Conservation (phyloP, 202 grass and related monocot species). For the Schoenoplectus tabernaemontani region DNA sequence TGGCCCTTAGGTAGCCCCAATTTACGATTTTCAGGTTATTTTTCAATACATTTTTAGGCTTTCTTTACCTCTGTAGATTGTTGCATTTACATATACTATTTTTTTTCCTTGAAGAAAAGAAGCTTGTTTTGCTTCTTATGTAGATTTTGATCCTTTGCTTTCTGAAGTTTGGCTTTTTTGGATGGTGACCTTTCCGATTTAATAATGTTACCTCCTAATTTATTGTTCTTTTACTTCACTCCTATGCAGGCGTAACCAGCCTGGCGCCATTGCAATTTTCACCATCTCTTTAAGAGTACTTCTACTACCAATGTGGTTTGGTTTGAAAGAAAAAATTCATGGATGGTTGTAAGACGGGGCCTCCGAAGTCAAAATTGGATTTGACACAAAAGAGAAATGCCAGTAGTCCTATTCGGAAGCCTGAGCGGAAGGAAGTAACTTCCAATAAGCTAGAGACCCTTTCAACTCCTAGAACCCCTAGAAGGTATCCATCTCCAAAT, state of each 20-base stretch:
- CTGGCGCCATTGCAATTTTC: not conserved
- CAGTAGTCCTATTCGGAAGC: constrained; percentile 20
- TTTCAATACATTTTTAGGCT: constrained; percentile 13
- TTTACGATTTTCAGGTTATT: constrained; percentile 4
- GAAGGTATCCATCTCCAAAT: constrained; percentile 65
- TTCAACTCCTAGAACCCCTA: constrained; percentile 28
- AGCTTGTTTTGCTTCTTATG: not conserved
- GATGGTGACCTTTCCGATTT: constrained; percentile 1
- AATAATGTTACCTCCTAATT: not conserved
- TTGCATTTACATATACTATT: not conserved
- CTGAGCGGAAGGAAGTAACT: constrained; percentile 17
- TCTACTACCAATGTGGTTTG: constrained; percentile 27
- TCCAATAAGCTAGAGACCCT: constrained; percentile 27
- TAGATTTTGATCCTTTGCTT: constrained; percentile 5
- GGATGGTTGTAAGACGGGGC: constrained; percentile 46
- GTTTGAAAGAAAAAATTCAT: constrained; percentile 11
- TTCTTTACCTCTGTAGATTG: not conserved
- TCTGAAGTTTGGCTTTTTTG: not conserved
- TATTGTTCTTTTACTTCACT: constrained; percentile 11
- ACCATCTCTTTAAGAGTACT: constrained; percentile 17
- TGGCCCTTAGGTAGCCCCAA: not conserved
- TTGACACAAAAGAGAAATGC: constrained; percentile 40
- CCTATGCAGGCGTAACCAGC: not conserved
- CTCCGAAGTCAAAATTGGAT: constrained; percentile 36
- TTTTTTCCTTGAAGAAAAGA: not conserved